Evolutionary conservation across 305 asterid genomes (phyloP).

Genomic region (Ruellia speciosa): DNA sequence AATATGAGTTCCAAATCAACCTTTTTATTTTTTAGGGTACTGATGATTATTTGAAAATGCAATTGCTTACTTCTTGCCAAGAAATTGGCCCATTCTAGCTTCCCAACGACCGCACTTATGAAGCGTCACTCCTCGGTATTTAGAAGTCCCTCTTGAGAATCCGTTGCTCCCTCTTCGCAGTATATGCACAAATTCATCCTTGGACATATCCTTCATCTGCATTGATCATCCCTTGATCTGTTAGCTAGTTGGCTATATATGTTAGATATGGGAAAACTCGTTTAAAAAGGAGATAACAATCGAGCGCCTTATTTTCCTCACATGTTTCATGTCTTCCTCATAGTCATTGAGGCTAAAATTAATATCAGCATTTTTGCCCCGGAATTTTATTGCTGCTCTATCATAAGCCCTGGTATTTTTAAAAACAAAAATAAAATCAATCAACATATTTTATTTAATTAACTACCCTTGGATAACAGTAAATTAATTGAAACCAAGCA

Average conservation of each 20-base stretch:
- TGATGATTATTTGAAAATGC: no score
- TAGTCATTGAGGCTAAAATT: constrained; percentile 57
- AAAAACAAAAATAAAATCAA: not conserved
- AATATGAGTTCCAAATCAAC: no score
- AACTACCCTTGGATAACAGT: not conserved
- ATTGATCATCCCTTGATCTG: not conserved
- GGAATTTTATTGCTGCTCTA: constrained; percentile 75
- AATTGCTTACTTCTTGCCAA: constrained; percentile 71
- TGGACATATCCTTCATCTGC: constrained; percentile 47
- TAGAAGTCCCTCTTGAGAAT: constrained; percentile 80
- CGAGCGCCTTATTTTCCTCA: constrained; percentile 3
- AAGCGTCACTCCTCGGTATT: constrained; percentile 73
- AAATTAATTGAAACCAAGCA: no score
- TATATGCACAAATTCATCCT: constrained; percentile 67
- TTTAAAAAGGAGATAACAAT: not conserved
- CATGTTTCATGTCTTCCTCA: constrained; percentile 72
- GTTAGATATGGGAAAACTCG: no score
- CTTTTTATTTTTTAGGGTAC: no score
- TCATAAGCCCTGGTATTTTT: constrained; percentile 60
- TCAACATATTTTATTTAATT: no score
- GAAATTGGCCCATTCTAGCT: constrained; percentile 85
- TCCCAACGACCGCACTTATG: constrained; percentile 95
- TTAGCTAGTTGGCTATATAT: not conserved
- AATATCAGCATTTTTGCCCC: constrained; percentile 78
- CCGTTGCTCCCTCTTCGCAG: constrained; percentile 81